phyloP scores from a whole-genome alignment of 352 stramenopile species.

The Phytophthora brassicae region DNA sequence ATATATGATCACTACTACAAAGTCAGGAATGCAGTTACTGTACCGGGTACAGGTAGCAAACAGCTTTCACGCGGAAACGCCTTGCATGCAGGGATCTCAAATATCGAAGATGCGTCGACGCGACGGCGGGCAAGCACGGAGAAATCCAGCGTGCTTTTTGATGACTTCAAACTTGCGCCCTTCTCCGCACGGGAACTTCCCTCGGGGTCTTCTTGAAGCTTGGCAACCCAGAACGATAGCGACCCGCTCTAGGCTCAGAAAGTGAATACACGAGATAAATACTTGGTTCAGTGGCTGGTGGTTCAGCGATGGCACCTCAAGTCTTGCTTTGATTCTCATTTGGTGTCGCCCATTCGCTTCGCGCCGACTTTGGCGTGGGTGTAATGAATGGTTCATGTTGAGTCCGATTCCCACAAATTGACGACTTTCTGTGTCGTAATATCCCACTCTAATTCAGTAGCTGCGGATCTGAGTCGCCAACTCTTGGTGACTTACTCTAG shows the following conservation, averaged over 20 bases:
- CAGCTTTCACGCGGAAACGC: not conserved
- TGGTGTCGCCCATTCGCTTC: not conserved
- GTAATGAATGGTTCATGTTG: not conserved
- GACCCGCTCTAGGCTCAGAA: no score
- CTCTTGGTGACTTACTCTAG: slow-evolving; percentile 24
- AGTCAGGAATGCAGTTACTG: no score
- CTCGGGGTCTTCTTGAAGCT: slow-evolving; percentile 32
- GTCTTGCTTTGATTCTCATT: no score
- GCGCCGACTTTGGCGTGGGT: not conserved
- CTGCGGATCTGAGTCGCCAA: slow-evolving; percentile 25
- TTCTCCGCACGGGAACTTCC: slow-evolving; percentile 19
- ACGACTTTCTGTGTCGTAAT: slow-evolving; percentile 22
- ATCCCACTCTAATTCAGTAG: slow-evolving; percentile 39
- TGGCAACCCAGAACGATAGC: no score
- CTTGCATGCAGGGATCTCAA: not conserved
- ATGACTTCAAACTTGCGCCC: slow-evolving; percentile 1
- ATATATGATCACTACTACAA: no score
- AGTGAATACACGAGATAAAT: no score
- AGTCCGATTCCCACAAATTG: not conserved
- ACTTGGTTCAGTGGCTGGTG: not conserved
- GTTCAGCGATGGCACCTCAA: not conserved
- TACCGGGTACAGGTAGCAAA: not conserved
- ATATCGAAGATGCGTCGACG: slow-evolving; percentile 31
- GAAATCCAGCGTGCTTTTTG: slow-evolving; percentile 22
- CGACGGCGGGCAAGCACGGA: slow-evolving; percentile 17